Conservation (phyloP, 345 rosid species). For the Boechera divaricarpa region DNA sequence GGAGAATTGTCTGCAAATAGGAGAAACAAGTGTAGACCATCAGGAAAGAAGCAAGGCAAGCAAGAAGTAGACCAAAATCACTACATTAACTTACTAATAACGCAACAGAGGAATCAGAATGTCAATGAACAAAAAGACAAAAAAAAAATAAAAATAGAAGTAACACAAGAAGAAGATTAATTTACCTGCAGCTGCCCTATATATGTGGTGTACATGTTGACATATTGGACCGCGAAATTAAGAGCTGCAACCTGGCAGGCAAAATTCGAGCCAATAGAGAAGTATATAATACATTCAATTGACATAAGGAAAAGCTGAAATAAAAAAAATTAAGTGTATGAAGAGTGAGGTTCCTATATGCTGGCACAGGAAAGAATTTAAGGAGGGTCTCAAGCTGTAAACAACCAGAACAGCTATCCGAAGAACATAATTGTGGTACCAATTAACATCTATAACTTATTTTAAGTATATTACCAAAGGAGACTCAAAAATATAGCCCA, state of each 20-base stretch:
- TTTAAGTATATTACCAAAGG: conserved; percentile 66
- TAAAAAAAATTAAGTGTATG: conserved; percentile 49
- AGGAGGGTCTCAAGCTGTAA: conserved; percentile 92
- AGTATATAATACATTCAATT: conserved; percentile 12
- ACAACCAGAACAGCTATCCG: conserved; percentile 36
- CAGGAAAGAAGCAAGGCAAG: conserved; percentile 13
- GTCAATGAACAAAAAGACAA: conserved; percentile 1
- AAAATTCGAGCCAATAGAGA: conserved; percentile 21
- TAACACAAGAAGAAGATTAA: conserved; percentile 7
- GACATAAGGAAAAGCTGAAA: conserved; percentile 15
- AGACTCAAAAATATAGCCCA: conserved; percentile 99
- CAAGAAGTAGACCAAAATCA: conserved; percentile 11
- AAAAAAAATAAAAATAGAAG: neutral
- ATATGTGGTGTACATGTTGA: conserved; percentile 79
- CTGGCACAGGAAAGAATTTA: conserved; percentile 78
- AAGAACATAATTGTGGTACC: conserved; percentile 30
- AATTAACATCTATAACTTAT: conserved; percentile 33
- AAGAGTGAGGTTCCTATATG: conserved; percentile 90
- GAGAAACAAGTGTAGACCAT: conserved; percentile 30
- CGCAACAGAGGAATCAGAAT: conserved; percentile 4
- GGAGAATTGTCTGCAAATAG: conserved; percentile 68
- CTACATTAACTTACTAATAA: conserved; percentile 7
- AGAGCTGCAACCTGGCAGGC: conserved; percentile 85
- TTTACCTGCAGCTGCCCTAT: conserved; percentile 88
- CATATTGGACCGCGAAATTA: conserved; percentile 83